phyloP scores from a whole-genome alignment of 208 protist species.

The Histomonas meleagridis region DNA sequence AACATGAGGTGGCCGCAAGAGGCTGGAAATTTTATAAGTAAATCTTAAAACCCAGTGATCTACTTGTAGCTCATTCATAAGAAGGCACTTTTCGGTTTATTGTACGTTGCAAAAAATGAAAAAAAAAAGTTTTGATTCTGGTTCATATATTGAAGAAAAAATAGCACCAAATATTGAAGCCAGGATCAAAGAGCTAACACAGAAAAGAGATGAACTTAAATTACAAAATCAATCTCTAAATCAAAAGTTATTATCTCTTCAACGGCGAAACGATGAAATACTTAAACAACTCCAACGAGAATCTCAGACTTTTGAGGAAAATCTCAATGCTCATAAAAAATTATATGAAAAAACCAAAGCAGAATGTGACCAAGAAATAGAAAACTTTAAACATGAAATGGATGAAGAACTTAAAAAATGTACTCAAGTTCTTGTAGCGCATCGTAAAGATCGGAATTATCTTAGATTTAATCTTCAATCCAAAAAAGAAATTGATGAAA shows the following conservation, averaged over 20 bases:
- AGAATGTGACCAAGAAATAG: constrained; percentile 15
- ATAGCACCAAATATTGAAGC: neutral
- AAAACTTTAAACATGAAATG: neutral
- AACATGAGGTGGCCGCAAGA: too few species aligned
- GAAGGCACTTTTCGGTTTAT: too few species aligned
- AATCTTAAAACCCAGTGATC: too few species aligned
- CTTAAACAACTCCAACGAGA: neutral
- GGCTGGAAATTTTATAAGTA: too few species aligned
- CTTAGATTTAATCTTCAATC: neutral
- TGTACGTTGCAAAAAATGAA: too few species aligned
- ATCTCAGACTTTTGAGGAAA: neutral
- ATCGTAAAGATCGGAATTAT: neutral
- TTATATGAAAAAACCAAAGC: neutral
- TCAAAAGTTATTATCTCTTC: neutral
- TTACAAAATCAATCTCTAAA: neutral
- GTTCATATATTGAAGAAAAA: neutral
- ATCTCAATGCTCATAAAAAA: neutral
- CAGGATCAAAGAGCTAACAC: neutral
- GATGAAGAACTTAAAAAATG: neutral
- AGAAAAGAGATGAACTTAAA: neutral
- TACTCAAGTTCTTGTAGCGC: neutral
- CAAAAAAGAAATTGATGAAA: constrained; percentile 34
- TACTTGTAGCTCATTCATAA: too few species aligned
- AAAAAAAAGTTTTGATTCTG: too few species aligned
- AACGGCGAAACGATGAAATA: neutral